Evolutionary conservation across 805 yeast genomes (phyloP), one percentile per base, ranked within the genome.

Genomic region (Millerago galiae): DNA sequence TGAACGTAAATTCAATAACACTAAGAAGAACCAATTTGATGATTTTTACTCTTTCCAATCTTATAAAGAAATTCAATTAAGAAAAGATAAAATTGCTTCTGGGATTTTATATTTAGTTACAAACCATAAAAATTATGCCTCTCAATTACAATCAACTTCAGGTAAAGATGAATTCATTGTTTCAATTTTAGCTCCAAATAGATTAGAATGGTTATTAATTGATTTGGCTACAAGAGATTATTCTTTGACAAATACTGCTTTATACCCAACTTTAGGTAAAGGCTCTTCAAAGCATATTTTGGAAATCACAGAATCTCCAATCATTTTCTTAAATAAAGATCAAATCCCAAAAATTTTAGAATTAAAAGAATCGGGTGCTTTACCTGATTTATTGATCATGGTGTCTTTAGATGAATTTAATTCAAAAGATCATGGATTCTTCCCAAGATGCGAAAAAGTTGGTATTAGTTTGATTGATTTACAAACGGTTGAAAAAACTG

Each of bases 171-270:
- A 59, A 41, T 74, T 71, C 44, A 56, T 72, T 27, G 68, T 75
- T 29, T 61, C 76, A 5, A 44, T 77, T 13, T 74, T 69, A 51
- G 65, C 77, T 32, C 57, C 63, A 18, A 77, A 77, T 53, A 60
- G 79, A 40, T 55, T 67, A 6, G 81, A 78, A 55, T 79, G 85
- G 85, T 63, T 66, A n/a, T 53, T 79, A 21, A 54, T 79, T 14
- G 83, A 79, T 56, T 54, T 77, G 51, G 82, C 84, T 0, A 70
- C 78, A 48, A 59, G 61, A 25, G 65, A 72, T n/a, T 75, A 70
- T 62, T 67, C 64, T 63, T 71, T 59, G 38, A 58, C 68, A 11
- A 58, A 65, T 37, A 72, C 71, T 2, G 64, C 71, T 4, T 46
- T 70, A 29, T 71, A 71, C 50, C 74, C 70, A 47, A 68, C 74